Evolutionary conservation across 164 flowering plant species (phyloP).

Genomic region (Pachysandra terminalis): DNA sequence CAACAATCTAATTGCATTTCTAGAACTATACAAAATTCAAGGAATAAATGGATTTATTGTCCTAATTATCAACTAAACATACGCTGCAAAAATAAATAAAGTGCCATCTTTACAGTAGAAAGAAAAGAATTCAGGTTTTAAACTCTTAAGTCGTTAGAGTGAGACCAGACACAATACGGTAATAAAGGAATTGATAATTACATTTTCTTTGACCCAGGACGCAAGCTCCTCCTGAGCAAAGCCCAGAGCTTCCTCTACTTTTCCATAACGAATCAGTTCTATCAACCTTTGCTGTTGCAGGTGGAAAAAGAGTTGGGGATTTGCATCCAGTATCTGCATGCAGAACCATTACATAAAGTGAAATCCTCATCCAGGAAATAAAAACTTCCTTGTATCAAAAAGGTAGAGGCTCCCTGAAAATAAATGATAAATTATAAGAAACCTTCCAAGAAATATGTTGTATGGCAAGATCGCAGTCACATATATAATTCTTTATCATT

Average conservation of each 20-base stretch:
- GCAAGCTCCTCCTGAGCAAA: slow-evolving; percentile 99
- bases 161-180: slow-evolving; percentile 1
- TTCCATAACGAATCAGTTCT: slow-evolving; percentile 85
- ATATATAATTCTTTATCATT: too few species aligned
- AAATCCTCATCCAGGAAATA: not conserved
- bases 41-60: not conserved
- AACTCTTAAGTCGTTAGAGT: not conserved
- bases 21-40: too few species aligned
- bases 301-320: slow-evolving; percentile 92
- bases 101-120: too few species aligned
- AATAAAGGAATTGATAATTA: slow-evolving; percentile 22
- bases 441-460: not conserved
- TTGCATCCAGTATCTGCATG: slow-evolving; percentile 90
- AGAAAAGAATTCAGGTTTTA: not conserved
- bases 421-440: not conserved
- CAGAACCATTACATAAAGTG: slow-evolving; percentile 2
- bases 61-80: not conserved
- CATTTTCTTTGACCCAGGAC: slow-evolving; percentile 98
- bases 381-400: not conserved
- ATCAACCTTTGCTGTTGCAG: slow-evolving; percentile 94
- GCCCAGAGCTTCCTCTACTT: slow-evolving; percentile 83
- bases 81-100: too few species aligned
- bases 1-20: too few species aligned
- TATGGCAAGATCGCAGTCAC: not conserved
- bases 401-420: not conserved